phyloP scores from a whole-genome alignment of 352 stramenopile genomes.

The Pythium aphanidermatum region DNA sequence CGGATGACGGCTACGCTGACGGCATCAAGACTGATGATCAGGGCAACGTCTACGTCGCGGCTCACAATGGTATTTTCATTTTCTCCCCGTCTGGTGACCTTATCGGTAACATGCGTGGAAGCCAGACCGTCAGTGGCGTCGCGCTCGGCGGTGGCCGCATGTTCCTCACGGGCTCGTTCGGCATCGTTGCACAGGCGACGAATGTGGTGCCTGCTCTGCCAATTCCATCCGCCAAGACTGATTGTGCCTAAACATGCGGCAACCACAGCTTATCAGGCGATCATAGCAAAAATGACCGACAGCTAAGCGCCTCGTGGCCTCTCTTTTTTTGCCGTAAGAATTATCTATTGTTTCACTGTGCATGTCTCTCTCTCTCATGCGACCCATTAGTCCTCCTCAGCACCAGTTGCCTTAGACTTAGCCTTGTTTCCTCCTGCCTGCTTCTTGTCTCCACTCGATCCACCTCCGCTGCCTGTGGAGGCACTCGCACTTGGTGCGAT shows the following conservation, averaged over 20 bases:
- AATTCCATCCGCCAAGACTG: slow-evolving; percentile 13
- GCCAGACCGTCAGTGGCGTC: slow-evolving; percentile 45
- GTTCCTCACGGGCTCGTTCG: slow-evolving; percentile 66
- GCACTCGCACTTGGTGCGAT: slow-evolving; percentile 25
- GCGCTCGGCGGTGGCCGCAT: slow-evolving; percentile 64
- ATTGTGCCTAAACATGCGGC: slow-evolving; percentile 3
- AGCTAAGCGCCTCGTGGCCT: not conserved
- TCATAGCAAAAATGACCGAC: not conserved
- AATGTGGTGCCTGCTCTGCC: slow-evolving; percentile 1
- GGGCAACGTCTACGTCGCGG: slow-evolving; percentile 70
- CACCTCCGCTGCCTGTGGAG: not conserved
- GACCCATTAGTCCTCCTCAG: slow-evolving; percentile 21
- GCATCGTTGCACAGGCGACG: slow-evolving; percentile 48
- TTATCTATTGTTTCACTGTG: not conserved
- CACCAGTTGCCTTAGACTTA: slow-evolving; percentile 16
- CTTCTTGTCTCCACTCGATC: slow-evolving; percentile 14
- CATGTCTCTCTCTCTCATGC: slow-evolving; percentile 4
- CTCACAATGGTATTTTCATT: slow-evolving; percentile 73
- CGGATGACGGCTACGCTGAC: slow-evolving; percentile 47
- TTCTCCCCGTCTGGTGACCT: slow-evolving; percentile 45
- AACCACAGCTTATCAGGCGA: not conserved
- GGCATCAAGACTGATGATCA: slow-evolving; percentile 71
- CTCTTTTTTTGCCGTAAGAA: slow-evolving; percentile 4
- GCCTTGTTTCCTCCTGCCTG: slow-evolving; percentile 30
- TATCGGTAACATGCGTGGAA: slow-evolving; percentile 52